phyloP scores from a whole-genome alignment of 805 yeast species.

The Cyberlindnera meyerae region DNA sequence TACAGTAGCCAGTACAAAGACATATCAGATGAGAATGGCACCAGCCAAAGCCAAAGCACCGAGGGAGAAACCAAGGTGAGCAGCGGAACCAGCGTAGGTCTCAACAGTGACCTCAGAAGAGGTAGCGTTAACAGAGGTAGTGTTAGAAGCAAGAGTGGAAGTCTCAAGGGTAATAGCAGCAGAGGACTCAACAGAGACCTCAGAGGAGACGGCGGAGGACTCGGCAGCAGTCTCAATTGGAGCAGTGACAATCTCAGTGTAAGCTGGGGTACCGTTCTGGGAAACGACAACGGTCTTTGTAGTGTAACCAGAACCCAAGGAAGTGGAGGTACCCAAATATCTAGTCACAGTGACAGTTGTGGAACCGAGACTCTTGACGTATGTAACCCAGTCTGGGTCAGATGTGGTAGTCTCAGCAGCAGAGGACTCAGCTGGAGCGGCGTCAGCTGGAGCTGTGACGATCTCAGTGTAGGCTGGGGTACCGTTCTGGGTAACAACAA shows the following conservation, averaged over 20 bases:
- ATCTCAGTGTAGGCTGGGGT: not conserved
- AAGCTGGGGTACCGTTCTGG: slow-evolving; percentile 26
- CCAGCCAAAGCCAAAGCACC: not conserved
- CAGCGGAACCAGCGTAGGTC: not conserved
- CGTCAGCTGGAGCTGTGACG: slow-evolving; percentile 1
- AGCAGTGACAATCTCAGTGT: slow-evolving; percentile 5
- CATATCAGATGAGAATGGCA: not conserved
- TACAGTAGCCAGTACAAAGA: not conserved
- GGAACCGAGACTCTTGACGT: slow-evolving; percentile 10
- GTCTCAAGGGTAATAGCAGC: slow-evolving; percentile 16
- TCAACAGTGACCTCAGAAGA: not conserved
- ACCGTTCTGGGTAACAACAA: not conserved
- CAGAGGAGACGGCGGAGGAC: not conserved
- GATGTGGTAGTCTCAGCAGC: slow-evolving; percentile 15
- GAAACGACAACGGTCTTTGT: slow-evolving; percentile 27
- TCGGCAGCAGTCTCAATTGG: slow-evolving; percentile 21
- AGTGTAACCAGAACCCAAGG: slow-evolving; percentile 4
- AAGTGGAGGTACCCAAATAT: slow-evolving; percentile 6
- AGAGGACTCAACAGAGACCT: slow-evolving; percentile 6
- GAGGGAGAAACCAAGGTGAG: not conserved
- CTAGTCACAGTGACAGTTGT: slow-evolving; percentile 3
- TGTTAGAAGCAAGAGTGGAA: slow-evolving; percentile 14
- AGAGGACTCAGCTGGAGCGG: slow-evolving; percentile 25
- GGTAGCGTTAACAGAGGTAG: slow-evolving; percentile 8
- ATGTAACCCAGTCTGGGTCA: slow-evolving; percentile 9